Evolutionary conservation across 129 eudicot species (phyloP).

Genomic region (Helianthus tuberosus): DNA sequence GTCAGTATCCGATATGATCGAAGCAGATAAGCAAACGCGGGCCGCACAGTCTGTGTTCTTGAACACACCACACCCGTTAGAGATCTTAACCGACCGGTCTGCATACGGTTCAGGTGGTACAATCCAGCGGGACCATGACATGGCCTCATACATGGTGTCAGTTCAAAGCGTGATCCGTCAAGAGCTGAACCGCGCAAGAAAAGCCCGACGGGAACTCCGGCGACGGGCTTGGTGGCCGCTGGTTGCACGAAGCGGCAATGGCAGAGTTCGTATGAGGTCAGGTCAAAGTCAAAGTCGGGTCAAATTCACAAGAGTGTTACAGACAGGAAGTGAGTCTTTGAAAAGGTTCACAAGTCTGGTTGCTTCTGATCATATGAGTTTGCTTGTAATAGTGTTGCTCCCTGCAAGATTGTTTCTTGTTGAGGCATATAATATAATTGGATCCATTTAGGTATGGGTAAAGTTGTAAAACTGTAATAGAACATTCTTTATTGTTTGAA

Average conservation of each 20-base stretch:
- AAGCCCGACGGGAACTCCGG: slow-evolving; percentile 51
- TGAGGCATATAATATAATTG: slow-evolving; percentile 20
- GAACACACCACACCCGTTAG: slow-evolving; percentile 92
- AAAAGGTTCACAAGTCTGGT: slow-evolving; percentile 69
- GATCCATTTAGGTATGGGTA: slow-evolving; percentile 13
- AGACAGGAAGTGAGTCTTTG: slow-evolving; percentile 57
- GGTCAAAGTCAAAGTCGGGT: slow-evolving; percentile 34
- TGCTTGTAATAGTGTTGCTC: slow-evolving; percentile 63
- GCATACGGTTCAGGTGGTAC: slow-evolving; percentile 80
- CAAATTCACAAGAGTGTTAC: slow-evolving; percentile 53
- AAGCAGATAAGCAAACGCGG: slow-evolving; percentile 65
- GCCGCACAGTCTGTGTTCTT: slow-evolving; percentile 70
- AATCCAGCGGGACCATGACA: slow-evolving; percentile 79
- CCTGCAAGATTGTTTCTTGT: slow-evolving; percentile 61
- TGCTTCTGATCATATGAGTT: slow-evolving; percentile 79
- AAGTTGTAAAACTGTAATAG: neutral
- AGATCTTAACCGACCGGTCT: slow-evolving; percentile 78
- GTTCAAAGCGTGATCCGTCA: slow-evolving; percentile 70
- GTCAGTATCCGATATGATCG: slow-evolving; percentile 32
- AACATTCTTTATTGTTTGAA: slow-evolving; percentile 31
- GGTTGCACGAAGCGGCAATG: slow-evolving; percentile 40
- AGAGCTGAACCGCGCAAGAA: slow-evolving; percentile 64
- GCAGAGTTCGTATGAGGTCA: slow-evolving; percentile 22
- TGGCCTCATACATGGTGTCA: slow-evolving; percentile 72
- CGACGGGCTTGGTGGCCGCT: slow-evolving; percentile 79